These are phyloP conservation scores for Fusarium kyushuense DNA, from an alignment of 2,329 filamentous ascomycete genomes.

Conservation along the genomic window DNA sequence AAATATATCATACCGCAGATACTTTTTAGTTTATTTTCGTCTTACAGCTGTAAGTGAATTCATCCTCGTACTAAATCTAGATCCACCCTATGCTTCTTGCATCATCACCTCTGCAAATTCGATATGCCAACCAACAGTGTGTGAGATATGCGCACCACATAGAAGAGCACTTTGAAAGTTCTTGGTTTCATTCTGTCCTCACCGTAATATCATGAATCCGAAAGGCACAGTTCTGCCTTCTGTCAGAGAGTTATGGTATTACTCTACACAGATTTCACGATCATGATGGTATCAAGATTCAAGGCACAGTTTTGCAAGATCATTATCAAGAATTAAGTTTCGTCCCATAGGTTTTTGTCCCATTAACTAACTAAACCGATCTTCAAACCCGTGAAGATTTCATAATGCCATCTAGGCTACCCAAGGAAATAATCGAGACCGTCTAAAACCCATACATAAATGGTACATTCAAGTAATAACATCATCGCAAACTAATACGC, in stretches of 20 bases:
- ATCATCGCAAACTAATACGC: slow-evolving; percentile 14
- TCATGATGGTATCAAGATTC: neutral
- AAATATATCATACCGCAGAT: no score
- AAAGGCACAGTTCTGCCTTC: neutral
- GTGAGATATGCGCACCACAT: neutral
- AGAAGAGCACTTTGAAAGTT: neutral
- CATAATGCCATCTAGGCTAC: slow-evolving; percentile 48
- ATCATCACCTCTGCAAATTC: neutral
- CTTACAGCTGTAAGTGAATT: rapidly evolving
- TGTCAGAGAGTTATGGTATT: neutral
- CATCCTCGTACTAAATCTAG: neutral
- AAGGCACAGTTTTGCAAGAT: neutral
- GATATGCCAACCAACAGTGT: neutral
- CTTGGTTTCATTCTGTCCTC: no score
- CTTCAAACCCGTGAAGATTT: slow-evolving; percentile 51
- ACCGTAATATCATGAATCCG: neutral
- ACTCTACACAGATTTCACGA: neutral
- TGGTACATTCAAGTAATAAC: slow-evolving; percentile 40
- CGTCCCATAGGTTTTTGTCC: slow-evolving; percentile 30
- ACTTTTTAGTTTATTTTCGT: neutral
- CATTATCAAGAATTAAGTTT: neutral
- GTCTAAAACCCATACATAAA: slow-evolving; percentile 42
- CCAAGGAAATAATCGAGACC: slow-evolving; percentile 34
- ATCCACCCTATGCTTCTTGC: rapidly evolving
- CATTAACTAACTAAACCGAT: slow-evolving; percentile 61